phyloP scores from a whole-genome alignment of 176 grass and related monocot genomes.

The Oryza officinalis region DNA sequence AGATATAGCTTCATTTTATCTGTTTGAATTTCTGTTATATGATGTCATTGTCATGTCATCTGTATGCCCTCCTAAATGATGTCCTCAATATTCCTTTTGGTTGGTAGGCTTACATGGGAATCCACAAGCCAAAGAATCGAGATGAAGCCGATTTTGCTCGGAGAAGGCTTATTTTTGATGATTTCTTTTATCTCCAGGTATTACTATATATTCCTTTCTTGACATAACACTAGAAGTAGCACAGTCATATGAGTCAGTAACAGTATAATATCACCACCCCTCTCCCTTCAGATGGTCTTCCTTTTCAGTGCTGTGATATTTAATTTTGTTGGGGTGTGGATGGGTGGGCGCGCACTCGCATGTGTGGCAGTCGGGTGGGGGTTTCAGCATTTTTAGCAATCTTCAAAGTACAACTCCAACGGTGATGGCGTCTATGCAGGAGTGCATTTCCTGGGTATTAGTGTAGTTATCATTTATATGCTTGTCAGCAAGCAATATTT shows the following conservation, averaged over 20 bases:
- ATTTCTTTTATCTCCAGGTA: constrained; percentile 99
- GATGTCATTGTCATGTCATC: not conserved
- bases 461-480: constrained; percentile 22
- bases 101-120: constrained; percentile 92
- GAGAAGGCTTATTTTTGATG: constrained; percentile 94
- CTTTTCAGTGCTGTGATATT: constrained; percentile 7
- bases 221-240: constrained; percentile 4
- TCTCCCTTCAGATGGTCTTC: not conserved
- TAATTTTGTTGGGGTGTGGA: too few species aligned
- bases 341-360: too few species aligned
- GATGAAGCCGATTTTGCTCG: constrained; percentile 93
- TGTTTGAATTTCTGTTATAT: constrained; percentile 5
- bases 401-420: constrained; percentile 19
- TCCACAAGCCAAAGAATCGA: constrained; percentile 74
- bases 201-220: constrained; percentile 18
- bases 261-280: not conserved
- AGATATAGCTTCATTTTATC: constrained; percentile 28
- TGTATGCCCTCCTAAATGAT: constrained; percentile 4
- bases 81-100: constrained; percentile 12
- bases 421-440: constrained; percentile 20
- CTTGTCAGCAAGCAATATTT: constrained; percentile 17
- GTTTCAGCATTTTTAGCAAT: constrained; percentile 3
- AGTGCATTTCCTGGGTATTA: constrained; percentile 4
- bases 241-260: constrained; percentile 23
- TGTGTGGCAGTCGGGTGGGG: too few species aligned